phyloP scores from a whole-genome alignment of 768 basidiomycete genomes.

The Lepiota brunneoincarnata region DNA sequence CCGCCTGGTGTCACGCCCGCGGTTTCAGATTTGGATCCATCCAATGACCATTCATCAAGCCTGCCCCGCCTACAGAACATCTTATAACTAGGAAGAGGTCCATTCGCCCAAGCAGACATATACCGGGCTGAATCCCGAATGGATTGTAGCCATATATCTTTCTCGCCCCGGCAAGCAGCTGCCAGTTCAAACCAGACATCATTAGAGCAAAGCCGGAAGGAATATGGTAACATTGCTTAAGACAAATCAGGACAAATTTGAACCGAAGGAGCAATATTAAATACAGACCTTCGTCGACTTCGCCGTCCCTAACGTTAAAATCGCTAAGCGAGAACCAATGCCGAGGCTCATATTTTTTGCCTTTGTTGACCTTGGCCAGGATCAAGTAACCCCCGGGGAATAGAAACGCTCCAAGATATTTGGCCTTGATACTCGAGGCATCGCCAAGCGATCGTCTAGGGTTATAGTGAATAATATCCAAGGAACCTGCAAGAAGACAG shows the following conservation, averaged over 20 bases:
- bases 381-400: conserved; percentile 85
- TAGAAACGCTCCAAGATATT: conserved; percentile 89
- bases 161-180: conserved; percentile 81
- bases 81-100: conserved; percentile 63
- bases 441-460: conserved; percentile 32
- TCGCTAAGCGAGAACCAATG: conserved; percentile 84
- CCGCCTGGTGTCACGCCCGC: conserved; percentile 26
- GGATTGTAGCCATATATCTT: conserved; percentile 79
- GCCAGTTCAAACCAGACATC: conserved; percentile 84
- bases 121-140: conserved; percentile 53
- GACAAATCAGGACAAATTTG: neutral
- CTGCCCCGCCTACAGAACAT: conserved; percentile 38
- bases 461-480: conserved; percentile 82
- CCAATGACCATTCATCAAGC: conserved; percentile 34
- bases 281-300: conserved; percentile 73
- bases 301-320: conserved; percentile 68
- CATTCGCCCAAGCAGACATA: conserved; percentile 49
- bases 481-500: conserved; percentile 77
- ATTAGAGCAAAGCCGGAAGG: conserved; percentile 68
- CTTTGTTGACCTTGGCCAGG: conserved; percentile 81
- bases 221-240: conserved; percentile 75
- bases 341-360: conserved; percentile 77
- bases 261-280: neutral
- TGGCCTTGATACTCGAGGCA: conserved; percentile 48
- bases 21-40: conserved; percentile 39